Evolutionary conservation across 176 grass and related monocot species (phyloP), one percentile per base, ranked within the genome.

Genomic region (Aegilops speltoides): DNA sequence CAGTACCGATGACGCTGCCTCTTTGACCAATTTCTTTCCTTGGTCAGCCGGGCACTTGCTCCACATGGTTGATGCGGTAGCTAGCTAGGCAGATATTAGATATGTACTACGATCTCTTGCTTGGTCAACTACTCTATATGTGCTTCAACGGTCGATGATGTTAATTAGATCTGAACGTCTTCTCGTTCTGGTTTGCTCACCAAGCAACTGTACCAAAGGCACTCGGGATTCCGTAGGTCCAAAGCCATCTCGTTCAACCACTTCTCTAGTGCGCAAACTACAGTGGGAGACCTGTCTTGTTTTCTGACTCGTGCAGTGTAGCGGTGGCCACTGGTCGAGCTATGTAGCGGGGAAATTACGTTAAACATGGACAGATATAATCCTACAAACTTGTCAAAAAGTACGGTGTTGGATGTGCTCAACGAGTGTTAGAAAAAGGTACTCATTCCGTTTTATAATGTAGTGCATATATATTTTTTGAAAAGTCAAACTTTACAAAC

Each of bases 51-150:
- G 16, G 45, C 69, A 63, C 10, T 4, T 36, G 40, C 43, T 65
- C 34, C 56, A 63, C 20, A 40, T 24, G 37, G 76, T 38, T 60
- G 75, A 70, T 15, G 61, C 5, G 50, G 5, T 56, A 43, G 43
- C 64, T 67, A 67, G 16, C 64, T 32, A 67, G 16, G 66, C 66
- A 41, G 17, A 70, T 57, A 46, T 46, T 14, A 13, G 3, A 40
- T 22, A 52, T 26, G 45, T 32, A 45, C 11, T 22, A 19, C 24
- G 10, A 19, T 46, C 12, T 46, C 43, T 46, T 46, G 43, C 43
- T 46, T 19, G 56, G 76, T 86, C 66, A 87, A 74, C 78, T 81
- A 24, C 29, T 29, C 15, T 45, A 64, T 17, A 23, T 23, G 20
- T 41, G 69, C 25, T 56, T 62, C 24, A 52, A 52, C 5, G 15